Conservation (phyloP, 2,329 filamentous ascomycete genomes). For the Botrytis tulipae region DNA sequence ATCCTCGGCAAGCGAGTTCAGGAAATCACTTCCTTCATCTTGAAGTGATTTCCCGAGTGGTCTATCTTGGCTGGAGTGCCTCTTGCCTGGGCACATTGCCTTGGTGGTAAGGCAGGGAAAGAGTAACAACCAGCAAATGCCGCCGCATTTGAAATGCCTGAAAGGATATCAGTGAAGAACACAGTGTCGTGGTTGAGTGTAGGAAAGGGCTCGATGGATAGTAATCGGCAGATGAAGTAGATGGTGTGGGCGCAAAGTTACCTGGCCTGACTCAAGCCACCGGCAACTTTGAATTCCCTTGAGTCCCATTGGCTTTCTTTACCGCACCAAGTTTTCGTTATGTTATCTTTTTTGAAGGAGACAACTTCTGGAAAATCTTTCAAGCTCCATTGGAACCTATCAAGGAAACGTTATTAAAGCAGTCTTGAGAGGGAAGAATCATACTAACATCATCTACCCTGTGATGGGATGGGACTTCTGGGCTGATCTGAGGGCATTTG, state of each 20-base stretch:
- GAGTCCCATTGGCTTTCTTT: not conserved
- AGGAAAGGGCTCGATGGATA: not conserved
- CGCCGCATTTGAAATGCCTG: not conserved
- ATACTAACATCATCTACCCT: not conserved
- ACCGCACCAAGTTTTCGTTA: no score
- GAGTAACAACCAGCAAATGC: not conserved
- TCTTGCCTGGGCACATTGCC: conserved; percentile 14
- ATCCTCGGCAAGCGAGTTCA: not conserved
- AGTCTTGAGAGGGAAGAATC: not conserved
- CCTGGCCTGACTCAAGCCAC: not conserved
- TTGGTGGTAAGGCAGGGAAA: not conserved
- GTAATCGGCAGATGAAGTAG: not conserved
- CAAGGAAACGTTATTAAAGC: not conserved
- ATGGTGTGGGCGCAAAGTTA: not conserved
- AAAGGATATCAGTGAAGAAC: not conserved
- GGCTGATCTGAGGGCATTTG: not conserved
- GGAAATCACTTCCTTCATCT: conserved; percentile 12
- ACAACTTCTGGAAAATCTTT: not conserved
- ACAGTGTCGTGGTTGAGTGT: not conserved
- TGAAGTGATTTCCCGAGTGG: not conserved
- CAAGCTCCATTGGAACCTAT: not conserved
- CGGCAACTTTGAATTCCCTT: not conserved
- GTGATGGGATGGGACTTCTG: not conserved
- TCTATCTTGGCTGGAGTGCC: not conserved
- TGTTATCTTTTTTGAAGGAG: not conserved